Base-by-base conservation (phyloP, 768 basidiomycete genomes). In the Strobilomyces dryophilus region DNA sequence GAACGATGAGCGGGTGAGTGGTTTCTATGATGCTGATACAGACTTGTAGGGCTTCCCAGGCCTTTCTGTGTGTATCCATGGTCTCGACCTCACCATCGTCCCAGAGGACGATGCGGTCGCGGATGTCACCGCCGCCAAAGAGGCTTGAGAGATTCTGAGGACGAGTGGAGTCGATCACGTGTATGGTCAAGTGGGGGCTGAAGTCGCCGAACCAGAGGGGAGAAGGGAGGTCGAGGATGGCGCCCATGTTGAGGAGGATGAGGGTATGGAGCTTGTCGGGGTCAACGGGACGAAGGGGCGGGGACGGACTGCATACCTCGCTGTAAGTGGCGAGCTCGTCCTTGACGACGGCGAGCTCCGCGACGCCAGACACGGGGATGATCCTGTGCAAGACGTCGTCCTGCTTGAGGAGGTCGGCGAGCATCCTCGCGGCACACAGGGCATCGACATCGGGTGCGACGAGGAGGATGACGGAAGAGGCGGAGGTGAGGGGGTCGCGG, bases 381-480 rank as follows among this genome's bases (percentile, higher is more conserved):
- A 92, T 82, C 44, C 91, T 81, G 71, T 98, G 89, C 68, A 88
- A 86, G 39, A 98, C 83, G 61, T 95, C 93, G 76, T 99, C 97
- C 61, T 95, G 91, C 61, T 84, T 88, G 72, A 99, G 84, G 17
- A 99, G 75, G 32, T 86, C 85, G 11, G 88, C 85, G 42, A 98
- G 80, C 83, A 98, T 95, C 42, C 85, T 81, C 5, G 91, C 85
- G 10, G 93, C 93, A 66, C 92, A 94, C 7, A 98, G 75, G 5
- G 91, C 91, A 72, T 99, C 95, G 47, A 94, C 89, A 65, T 95
- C 90, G 10, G 92, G 89, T 3, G 91, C 85, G 43, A 91, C 92
- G 51, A 95, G 83, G 45, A 95, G 79, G 59, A 90, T 81, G 55
- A 94, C 84, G 1, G 91, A 90, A 10, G 90, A 85, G 2, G 89